Percentiles rank a stretch among this genome's conserved stretches.
These are phyloP conservation scores for Clonostachys solani DNA, from an alignment of 2,329 filamentous ascomycete species.

Conservation along the genomic window DNA sequence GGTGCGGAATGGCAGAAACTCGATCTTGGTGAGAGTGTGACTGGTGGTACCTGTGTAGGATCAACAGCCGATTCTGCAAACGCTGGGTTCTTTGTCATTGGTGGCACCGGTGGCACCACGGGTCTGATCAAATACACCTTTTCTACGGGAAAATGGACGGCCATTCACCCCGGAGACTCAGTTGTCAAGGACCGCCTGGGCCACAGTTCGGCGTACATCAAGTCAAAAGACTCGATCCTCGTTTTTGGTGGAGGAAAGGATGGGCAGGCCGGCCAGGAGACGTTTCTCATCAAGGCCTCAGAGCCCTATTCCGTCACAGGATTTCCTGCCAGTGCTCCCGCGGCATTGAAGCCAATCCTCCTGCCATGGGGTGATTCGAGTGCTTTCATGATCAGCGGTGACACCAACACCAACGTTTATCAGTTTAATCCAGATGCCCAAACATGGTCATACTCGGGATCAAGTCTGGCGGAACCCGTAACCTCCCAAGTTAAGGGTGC, in stretches of 20 bases:
- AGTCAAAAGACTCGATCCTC: constrained; percentile 65
- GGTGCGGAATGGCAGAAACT: constrained; percentile 70
- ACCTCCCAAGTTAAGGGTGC: constrained; percentile 53
- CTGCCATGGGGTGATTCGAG: constrained; percentile 69
- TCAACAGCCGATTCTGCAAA: constrained; percentile 53
- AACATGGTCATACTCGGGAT: constrained; percentile 66
- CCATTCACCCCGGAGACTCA: constrained; percentile 30
- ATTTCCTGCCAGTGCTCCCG: constrained; percentile 54
- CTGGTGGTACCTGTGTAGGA: constrained; percentile 73
- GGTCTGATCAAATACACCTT: constrained; percentile 70
- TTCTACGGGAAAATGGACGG: constrained; percentile 47
- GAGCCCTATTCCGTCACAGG: constrained; percentile 61
- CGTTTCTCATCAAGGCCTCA: constrained; percentile 67
- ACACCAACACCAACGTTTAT: constrained; percentile 62
- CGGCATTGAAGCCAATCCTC: constrained; percentile 65
- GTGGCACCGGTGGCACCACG: constrained; percentile 54
- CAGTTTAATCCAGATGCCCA: constrained; percentile 55
- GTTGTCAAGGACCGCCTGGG: constrained; percentile 66
- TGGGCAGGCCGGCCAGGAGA: constrained; percentile 61
- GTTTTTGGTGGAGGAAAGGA: constrained; percentile 75
- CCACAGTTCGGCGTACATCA: constrained; percentile 74
- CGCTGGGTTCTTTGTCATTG: constrained; percentile 74
- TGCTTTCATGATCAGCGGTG: constrained; percentile 72
- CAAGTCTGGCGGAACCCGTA: constrained; percentile 57
- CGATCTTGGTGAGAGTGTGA: constrained; percentile 63